Evolutionary conservation across 805 yeast species (phyloP).

Genomic region (Candida broadrunensis): DNA sequence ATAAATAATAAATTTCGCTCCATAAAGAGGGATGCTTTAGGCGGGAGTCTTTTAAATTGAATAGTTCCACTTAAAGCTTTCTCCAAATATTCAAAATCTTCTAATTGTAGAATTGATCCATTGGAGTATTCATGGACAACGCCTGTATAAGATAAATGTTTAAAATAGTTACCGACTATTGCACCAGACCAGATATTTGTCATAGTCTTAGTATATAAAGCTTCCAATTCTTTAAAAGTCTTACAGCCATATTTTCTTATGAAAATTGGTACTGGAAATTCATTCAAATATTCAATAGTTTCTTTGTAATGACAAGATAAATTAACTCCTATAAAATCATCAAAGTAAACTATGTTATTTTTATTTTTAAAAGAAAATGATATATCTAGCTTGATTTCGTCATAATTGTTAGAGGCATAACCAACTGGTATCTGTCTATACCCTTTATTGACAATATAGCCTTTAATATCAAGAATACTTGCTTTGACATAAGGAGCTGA

Average conservation of each 20-base stretch:
- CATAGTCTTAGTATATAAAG: conserved; percentile 31
- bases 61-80: conserved; percentile 15
- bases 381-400: conserved; percentile 21
- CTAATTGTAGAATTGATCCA: conserved; percentile 22
- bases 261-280: conserved; percentile 32
- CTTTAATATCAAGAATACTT: conserved; percentile 30
- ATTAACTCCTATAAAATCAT: conserved; percentile 35
- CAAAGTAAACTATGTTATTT: conserved; percentile 10
- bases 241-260: conserved; percentile 42
- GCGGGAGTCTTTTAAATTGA: conserved; percentile 30
- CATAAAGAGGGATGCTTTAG: conserved; percentile 12
- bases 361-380: conserved; percentile 32
- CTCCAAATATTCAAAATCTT: conserved; percentile 29
- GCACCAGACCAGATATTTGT: conserved; percentile 39
- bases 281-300: conserved; percentile 27
- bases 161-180: conserved; percentile 34
- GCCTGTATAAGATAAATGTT: conserved; percentile 32
- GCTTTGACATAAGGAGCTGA: conserved; percentile 36
- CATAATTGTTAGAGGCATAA: conserved; percentile 36
- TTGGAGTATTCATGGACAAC: conserved; percentile 23
- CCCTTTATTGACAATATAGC: conserved; percentile 20
- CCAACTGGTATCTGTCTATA: conserved; percentile 42
- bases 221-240: conserved; percentile 38
- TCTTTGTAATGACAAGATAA: conserved; percentile 39
- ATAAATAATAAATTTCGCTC: conserved; percentile 27